A percentile compares a stretch with the other conserved stretches of the same genome.
These are phyloP conservation scores for Epichloe sylvatica DNA, from an alignment of 2,329 filamentous ascomycete genomes.

Conservation along the genomic window DNA sequence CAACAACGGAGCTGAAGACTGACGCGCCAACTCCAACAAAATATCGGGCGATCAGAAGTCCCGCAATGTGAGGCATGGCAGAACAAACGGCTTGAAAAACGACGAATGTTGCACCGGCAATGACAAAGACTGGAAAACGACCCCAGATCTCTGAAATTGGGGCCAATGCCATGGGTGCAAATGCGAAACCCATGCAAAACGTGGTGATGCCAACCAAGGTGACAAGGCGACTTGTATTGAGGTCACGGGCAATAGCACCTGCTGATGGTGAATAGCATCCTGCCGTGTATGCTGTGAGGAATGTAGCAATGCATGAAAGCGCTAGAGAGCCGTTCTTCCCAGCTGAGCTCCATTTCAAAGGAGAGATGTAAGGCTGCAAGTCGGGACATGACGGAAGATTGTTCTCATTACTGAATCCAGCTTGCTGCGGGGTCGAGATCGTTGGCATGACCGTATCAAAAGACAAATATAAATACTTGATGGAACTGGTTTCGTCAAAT, in stretches of 20 bases:
- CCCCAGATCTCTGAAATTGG: conserved; percentile 84
- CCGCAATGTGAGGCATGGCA: conserved; percentile 52
- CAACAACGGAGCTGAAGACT: conserved; percentile 76
- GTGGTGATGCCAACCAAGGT: conserved; percentile 64
- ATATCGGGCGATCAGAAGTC: conserved; percentile 64
- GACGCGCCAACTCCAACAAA: conserved; percentile 64
- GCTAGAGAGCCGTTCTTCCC: conserved; percentile 59
- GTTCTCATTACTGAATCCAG: conserved; percentile 10
- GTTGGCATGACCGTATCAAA: conserved; percentile 25
- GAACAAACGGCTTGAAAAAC: conserved; percentile 60
- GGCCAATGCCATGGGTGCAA: conserved; percentile 77
- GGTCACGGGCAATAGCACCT: conserved; percentile 49
- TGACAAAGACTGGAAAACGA: conserved; percentile 66
- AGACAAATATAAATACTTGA: conserved; percentile 27
- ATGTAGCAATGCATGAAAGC: conserved; percentile 63
- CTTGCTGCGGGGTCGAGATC: conserved; percentile 10
- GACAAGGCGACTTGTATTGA: conserved; percentile 49
- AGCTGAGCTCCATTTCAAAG: conserved; percentile 55
- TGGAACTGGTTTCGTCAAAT: conserved; percentile 12
- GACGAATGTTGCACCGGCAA: conserved; percentile 58
- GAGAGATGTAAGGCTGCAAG: conserved; percentile 52
- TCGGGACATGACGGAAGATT: conserved; percentile 46
- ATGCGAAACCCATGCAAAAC: conserved; percentile 67
- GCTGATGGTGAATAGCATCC: conserved; percentile 65
- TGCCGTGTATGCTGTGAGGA: conserved; percentile 65